A percentile compares a stretch with the other conserved stretches of the same genome.
phyloP scores from a whole-genome alignment of 257 asterid genomes.

The Verbascum thapsus region DNA sequence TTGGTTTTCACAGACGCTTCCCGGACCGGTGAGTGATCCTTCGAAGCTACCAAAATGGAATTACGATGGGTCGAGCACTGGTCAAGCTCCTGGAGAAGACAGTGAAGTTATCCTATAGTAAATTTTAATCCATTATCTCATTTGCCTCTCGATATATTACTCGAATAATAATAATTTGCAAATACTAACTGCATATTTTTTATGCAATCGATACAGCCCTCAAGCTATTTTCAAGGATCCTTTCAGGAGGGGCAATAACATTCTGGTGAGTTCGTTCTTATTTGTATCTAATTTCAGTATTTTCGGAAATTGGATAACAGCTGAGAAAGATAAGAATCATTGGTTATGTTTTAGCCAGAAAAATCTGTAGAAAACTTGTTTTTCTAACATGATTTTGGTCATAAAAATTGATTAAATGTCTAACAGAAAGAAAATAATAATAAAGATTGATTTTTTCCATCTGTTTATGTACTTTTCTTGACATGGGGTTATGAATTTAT shows the following conservation, averaged over 20 bases:
- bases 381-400: no score
- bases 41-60: conserved; percentile 72
- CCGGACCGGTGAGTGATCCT: conserved; percentile 55
- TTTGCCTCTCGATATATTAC: background rate
- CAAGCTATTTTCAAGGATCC: conserved; percentile 40
- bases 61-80: conserved; percentile 77
- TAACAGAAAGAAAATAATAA: no score
- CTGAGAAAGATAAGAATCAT: no score
- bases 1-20: conserved; percentile 61
- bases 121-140: conserved; percentile 9
- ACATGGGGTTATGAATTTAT: no score
- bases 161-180: no score
- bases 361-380: background rate
- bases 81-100: conserved; percentile 78
- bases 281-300: background rate
- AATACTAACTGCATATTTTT: no score
- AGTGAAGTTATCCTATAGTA: conserved; percentile 79
- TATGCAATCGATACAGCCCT: conserved; percentile 19
- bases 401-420: no score
- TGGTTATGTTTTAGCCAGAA: background rate
- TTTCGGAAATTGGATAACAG: no score
- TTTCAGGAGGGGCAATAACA: conserved; percentile 33
- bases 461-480: no score
- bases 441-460: no score
- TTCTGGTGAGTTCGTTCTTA: background rate